Base-by-base conservation (phyloP, 805 yeast genomes). In the Ogataea methanolica region DNA sequence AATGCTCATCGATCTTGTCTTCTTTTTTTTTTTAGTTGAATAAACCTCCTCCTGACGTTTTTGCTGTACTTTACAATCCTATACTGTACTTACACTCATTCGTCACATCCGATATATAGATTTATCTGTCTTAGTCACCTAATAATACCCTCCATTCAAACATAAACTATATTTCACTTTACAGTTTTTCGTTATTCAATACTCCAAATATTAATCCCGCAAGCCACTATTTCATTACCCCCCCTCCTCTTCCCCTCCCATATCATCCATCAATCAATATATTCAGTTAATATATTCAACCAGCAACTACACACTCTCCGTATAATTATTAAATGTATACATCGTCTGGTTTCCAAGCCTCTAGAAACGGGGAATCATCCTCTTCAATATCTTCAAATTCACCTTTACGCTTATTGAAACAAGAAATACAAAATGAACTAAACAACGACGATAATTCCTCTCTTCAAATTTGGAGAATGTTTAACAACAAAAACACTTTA, bases 381-480 rank as follows among this genome's bases (percentile, higher is more conserved):
- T 15, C 35, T 15, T 15, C 35, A 14, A 33, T 16, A 33, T 33
- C 35, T 15, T 9, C 38, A 16, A n/a, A 7, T 29, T 53, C 56
- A 33, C 60, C 61, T n/a, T 42, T 53, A 35, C 53, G 47, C 36
- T 44, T 52, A 3, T 45, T 64, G 31, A 60, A 58, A 36, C 51
- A 54, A 12, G 71, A 67, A 45, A 58, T 67, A n/a, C 49, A 51
- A 15, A 50, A 51, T 15, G 71, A 67, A 45, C 48, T 59, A n/a
- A 33, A 43, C 5, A 56, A 52, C 16, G 55, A 55, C 31, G 59
- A 58, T 17, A 63, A 61, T 43, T 53, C 60, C 14, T 68, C 72
- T 1, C 44, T 68, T 22, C 59, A 64, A 42, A 61, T 68, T 14
- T 68, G 68, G 65, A 63, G 55, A 50, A 67, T 68, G 70, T 66